phyloP scores from a whole-genome alignment of 2,329 filamentous ascomycete species.

The Pseudogymnoascus sp. region DNA sequence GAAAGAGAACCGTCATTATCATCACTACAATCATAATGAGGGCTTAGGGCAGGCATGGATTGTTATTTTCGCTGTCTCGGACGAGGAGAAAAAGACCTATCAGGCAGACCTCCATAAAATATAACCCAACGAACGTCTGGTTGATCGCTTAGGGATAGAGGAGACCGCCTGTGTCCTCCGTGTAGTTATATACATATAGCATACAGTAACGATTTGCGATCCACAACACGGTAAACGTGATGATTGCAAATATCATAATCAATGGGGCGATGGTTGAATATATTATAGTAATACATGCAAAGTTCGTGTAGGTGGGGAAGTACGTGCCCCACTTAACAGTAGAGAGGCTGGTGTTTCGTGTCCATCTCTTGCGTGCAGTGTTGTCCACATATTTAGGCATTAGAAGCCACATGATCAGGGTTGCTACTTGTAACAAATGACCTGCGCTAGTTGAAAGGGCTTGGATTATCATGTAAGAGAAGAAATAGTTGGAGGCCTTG shows the following conservation, averaged over 20 bases:
- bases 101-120: constrained; percentile 87
- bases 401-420: constrained; percentile 74
- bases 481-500: constrained; percentile 90
- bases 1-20: constrained; percentile 67
- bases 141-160: constrained; percentile 90
- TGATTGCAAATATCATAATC: constrained; percentile 85
- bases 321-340: constrained; percentile 84
- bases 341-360: constrained; percentile 70
- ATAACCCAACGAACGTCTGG: constrained; percentile 89
- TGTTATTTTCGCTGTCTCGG: constrained; percentile 45
- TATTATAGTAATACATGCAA: constrained; percentile 84
- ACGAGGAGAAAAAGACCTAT: constrained; percentile 85
- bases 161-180: constrained; percentile 84
- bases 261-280: constrained; percentile 86
- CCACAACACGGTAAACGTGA: constrained; percentile 90
- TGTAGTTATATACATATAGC: constrained; percentile 86
- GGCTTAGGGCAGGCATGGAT: constrained; percentile 67
- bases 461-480: constrained; percentile 96
- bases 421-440: constrained; percentile 74
- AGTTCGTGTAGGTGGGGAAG: constrained; percentile 94
- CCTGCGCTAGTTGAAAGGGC: constrained; percentile 85
- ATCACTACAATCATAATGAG: constrained; percentile 75
- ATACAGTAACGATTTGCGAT: constrained; percentile 92
- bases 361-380: constrained; percentile 77
- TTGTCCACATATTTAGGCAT: constrained; percentile 74